Conservation (phyloP, 1,284 basidiomycete genomes). For the Ustilago sp. region DNA sequence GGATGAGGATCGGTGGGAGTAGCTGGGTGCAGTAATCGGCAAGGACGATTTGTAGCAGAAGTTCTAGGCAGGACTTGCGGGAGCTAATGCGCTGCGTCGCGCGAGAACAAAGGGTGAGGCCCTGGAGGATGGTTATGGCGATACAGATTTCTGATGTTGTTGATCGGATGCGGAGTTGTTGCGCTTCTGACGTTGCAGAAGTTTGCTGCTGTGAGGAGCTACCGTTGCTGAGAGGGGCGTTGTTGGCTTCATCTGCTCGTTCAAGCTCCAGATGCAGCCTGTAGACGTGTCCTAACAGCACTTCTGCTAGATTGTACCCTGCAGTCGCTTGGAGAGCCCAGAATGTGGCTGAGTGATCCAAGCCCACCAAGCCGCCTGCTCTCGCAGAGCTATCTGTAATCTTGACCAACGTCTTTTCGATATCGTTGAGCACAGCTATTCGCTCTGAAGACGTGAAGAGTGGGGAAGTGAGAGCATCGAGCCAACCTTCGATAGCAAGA, state of each 20-base stretch:
- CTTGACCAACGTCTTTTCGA: constrained; percentile 38
- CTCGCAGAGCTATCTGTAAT: constrained; percentile 9
- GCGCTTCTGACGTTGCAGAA: constrained; percentile 11
- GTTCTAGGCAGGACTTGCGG: constrained; percentile 42
- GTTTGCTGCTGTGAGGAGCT: background rate
- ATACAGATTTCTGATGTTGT: constrained; percentile 37
- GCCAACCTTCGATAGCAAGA: constrained; percentile 28
- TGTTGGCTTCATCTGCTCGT: constrained; percentile 22
- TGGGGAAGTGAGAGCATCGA: constrained; percentile 36
- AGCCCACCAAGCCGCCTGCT: constrained; percentile 3
- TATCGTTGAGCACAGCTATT: constrained; percentile 32
- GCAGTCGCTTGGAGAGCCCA: constrained; percentile 38
- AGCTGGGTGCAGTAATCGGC: constrained; percentile 44
- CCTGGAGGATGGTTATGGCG: constrained; percentile 47
- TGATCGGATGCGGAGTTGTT: constrained; percentile 23
- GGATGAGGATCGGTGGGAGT: constrained; percentile 35
- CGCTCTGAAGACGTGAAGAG: constrained; percentile 37
- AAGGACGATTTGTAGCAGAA: constrained; percentile 38
- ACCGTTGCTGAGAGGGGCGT: background rate
- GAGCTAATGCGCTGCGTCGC: constrained; percentile 30
- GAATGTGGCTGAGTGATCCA: constrained; percentile 30
- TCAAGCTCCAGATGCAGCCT: constrained; percentile 37
- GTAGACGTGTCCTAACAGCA: constrained; percentile 34
- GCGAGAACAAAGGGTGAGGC: constrained; percentile 40
- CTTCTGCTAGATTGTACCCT: constrained; percentile 41